Base-by-base conservation (phyloP, 768 basidiomycete species). In the Termitomyces sp. region DNA sequence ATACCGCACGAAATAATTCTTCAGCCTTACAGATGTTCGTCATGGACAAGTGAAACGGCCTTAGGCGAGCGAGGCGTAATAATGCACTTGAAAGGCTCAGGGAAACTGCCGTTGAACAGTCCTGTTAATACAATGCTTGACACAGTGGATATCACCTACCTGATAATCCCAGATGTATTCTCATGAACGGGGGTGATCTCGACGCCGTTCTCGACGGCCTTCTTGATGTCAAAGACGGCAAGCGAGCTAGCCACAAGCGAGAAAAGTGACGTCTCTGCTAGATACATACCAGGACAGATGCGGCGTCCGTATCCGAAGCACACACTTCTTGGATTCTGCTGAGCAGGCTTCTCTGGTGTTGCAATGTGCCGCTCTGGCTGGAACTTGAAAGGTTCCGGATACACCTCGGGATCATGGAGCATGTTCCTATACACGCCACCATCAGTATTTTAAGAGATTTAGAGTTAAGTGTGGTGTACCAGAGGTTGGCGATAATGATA, bases 191-290 rank as follows among this genome's bases (percentile, higher is more conserved):
- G 83, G 0, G 76, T 74, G 39, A 83, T 70, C 50, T 79, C 78
- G 1, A 76, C 66, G 3, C 82, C 82, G 36, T 81, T 75, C 63
- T 78, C 78, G 4, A 81, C 65, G 0, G 73, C 72, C 53, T 81
- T 82, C 11, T 73, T 72, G 42, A 86, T 76, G 11, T 83, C 68
- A 50, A 86, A 84, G 7, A 74, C 77, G 0, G 84, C 80, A 4
- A 86, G 71, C 8, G 81, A 78, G 67, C 70, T 77, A 0, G 75
- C 75, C 2, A 80, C 68, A 7, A 75, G 73, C 8, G 80, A 70
- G 74, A 78, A 85, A 1, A 84, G 61, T 0, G 81, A 82, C 0
- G 78, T 75, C 53, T 86, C 83, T 0, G 84, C 84, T 56, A 85
- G 74, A 63, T 81, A 72, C 74, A 81, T 68, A 0, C 84, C 84